Evolutionary conservation across 352 stramenopile species (phyloP).

Genomic region (Pythium aquatile): DNA sequence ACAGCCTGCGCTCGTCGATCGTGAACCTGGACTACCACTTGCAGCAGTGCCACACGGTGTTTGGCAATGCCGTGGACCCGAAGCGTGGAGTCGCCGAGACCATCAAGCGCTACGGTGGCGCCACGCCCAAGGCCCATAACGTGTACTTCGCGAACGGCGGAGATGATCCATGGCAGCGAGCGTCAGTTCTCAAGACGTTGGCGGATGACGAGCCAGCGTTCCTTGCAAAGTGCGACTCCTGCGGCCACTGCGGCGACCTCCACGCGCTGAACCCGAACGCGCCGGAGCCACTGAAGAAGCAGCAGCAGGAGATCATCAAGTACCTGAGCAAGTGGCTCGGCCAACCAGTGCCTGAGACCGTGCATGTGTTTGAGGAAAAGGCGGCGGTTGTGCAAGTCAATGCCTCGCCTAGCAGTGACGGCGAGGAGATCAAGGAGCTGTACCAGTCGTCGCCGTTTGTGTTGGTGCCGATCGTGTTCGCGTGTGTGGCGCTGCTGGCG

Average conservation of each 20-base stretch:
- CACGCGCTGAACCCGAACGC: constrained; percentile 38
- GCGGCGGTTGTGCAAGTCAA: background rate
- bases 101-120: constrained; percentile 71
- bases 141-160: constrained; percentile 85
- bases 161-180: constrained; percentile 86
- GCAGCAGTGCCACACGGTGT: constrained; percentile 72
- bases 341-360: background rate
- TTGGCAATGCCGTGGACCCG: constrained; percentile 64
- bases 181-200: constrained; percentile 60
- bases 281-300: constrained; percentile 60
- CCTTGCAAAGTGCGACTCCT: constrained; percentile 74
- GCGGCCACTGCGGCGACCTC: constrained; percentile 82
- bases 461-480: constrained; percentile 60
- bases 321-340: constrained; percentile 67
- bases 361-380: background rate
- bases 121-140: constrained; percentile 65
- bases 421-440: background rate
- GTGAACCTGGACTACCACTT: constrained; percentile 80
- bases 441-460: constrained; percentile 65
- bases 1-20: constrained; percentile 61
- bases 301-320: constrained; percentile 59
- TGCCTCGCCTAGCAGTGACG: background rate
- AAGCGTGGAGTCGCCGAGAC: constrained; percentile 56
- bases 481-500: constrained; percentile 47
- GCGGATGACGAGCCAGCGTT: constrained; percentile 61